These are phyloP conservation scores for Mycothermus thermophilus DNA, from an alignment of 495 filamentous ascomycete genomes.

Conservation along the genomic window DNA sequence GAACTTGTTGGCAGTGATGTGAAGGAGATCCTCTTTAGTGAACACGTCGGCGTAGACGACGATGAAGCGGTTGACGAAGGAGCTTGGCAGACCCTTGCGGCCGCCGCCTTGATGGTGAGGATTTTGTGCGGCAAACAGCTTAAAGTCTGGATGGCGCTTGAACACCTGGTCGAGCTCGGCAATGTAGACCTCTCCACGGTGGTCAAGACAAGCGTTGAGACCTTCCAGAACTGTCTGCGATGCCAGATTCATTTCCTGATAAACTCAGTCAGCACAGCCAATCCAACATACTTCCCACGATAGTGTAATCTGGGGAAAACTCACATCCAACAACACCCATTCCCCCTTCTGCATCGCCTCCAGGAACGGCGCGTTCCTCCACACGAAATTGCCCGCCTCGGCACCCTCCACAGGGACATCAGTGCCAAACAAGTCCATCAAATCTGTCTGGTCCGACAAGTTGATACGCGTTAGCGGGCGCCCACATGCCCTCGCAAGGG, in stretches of 20 bases:
- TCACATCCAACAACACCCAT: conserved; percentile 78
- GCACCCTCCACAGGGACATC: conserved; percentile 90
- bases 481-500: conserved; percentile 63
- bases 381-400: conserved; percentile 74
- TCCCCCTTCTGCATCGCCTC: conserved; percentile 90
- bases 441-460: conserved; percentile 90
- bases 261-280: conserved; percentile 3
- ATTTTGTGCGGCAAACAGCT: conserved; percentile 92
- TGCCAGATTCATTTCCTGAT: conserved; percentile 84
- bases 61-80: conserved; percentile 95
- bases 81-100: conserved; percentile 85
- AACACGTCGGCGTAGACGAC: conserved; percentile 93
- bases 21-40: conserved; percentile 59
- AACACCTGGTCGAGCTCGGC: conserved; percentile 90
- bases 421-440: conserved; percentile 94
- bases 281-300: not conserved
- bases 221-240: conserved; percentile 96
- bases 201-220: conserved; percentile 92
- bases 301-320: no score
- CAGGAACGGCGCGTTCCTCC: conserved; percentile 91
- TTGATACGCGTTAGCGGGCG: conserved; percentile 84
- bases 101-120: conserved; percentile 95
- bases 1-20: conserved; percentile 69
- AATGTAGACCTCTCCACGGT: conserved; percentile 90
- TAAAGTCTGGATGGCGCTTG: conserved; percentile 73